Evolutionary conservation across 768 basidiomycete species (phyloP).

Genomic region (Phlebiopsis flavidoalba): DNA sequence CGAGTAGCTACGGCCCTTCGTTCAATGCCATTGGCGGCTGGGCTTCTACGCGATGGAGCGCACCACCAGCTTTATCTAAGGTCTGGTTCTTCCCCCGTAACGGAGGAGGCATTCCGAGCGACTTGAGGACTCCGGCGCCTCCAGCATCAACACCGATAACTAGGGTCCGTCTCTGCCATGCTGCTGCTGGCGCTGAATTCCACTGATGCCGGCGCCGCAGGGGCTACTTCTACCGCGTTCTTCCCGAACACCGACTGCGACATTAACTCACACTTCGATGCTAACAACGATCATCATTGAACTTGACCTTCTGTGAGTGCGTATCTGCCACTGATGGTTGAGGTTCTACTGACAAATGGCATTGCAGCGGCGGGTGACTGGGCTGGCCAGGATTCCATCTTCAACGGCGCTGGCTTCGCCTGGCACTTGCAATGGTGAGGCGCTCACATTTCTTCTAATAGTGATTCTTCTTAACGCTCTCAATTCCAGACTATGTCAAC

Average conservation of each 20-base stretch:
- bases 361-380: constrained; percentile 42
- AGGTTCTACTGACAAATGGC: background rate
- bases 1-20: constrained; percentile 47
- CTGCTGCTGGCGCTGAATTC: background rate
- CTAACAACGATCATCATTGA: constrained; percentile 62
- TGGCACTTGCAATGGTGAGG: constrained; percentile 44
- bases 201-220: constrained; percentile 22
- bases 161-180: constrained; percentile 39
- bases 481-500: constrained; percentile 50
- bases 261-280: constrained; percentile 43
- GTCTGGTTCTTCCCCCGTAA: constrained; percentile 69
- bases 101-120: constrained; percentile 34
- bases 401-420: constrained; percentile 46
- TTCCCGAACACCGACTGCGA: constrained; percentile 59
- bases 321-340: background rate
- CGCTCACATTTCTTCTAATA: constrained; percentile 6
- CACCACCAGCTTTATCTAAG: constrained; percentile 49
- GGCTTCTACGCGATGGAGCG: constrained; percentile 66
- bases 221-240: constrained; percentile 53
- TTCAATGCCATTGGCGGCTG: constrained; percentile 58
- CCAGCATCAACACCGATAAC: constrained; percentile 38
- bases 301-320: constrained; percentile 55
- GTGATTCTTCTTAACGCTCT: background rate
- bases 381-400: constrained; percentile 41
- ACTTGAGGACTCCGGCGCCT: constrained; percentile 36